phyloP scores from a whole-genome alignment of 768 basidiomycete species.

The Kwoniella bestiolae region DNA sequence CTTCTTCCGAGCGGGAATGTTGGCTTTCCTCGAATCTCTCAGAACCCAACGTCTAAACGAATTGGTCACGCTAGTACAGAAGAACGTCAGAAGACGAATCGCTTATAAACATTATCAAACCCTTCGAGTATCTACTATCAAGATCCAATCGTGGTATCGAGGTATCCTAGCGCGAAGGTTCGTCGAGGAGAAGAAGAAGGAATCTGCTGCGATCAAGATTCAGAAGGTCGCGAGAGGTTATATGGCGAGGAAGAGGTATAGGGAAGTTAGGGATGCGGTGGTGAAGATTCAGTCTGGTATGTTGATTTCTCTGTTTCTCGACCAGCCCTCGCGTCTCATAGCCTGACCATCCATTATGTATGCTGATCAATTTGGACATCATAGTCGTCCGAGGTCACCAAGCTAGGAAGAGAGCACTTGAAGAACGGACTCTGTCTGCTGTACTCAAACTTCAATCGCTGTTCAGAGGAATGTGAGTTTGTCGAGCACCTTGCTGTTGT shows the following conservation, averaged over 20 bases:
- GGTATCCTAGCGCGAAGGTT: constrained; percentile 76
- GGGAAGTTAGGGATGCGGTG: constrained; percentile 67
- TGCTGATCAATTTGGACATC: neutral
- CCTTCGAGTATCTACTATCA: constrained; percentile 74
- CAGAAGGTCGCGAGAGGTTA: constrained; percentile 75
- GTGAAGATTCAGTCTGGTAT: constrained; percentile 81
- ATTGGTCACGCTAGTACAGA: constrained; percentile 93
- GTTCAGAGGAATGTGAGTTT: constrained; percentile 81
- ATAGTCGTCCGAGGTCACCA: constrained; percentile 54
- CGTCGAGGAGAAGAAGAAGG: constrained; percentile 71
- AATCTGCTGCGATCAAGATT: constrained; percentile 74
- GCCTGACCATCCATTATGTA: neutral
- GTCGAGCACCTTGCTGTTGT: neutral
- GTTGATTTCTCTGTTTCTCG: constrained; percentile 56
- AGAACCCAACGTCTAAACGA: constrained; percentile 84
- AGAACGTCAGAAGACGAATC: constrained; percentile 89
- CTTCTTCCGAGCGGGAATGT: constrained; percentile 99
- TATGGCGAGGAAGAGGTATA: constrained; percentile 73
- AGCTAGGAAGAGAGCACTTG: constrained; percentile 50
- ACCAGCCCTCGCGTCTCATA: neutral
- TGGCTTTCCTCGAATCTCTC: constrained; percentile 88
- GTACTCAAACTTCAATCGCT: constrained; percentile 79
- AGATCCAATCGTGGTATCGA: constrained; percentile 93
- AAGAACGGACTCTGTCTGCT: constrained; percentile 66
- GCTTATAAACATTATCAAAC: constrained; percentile 77